Conservation (phyloP, 257 asterid genomes). For the Gentiana straminea region DNA sequence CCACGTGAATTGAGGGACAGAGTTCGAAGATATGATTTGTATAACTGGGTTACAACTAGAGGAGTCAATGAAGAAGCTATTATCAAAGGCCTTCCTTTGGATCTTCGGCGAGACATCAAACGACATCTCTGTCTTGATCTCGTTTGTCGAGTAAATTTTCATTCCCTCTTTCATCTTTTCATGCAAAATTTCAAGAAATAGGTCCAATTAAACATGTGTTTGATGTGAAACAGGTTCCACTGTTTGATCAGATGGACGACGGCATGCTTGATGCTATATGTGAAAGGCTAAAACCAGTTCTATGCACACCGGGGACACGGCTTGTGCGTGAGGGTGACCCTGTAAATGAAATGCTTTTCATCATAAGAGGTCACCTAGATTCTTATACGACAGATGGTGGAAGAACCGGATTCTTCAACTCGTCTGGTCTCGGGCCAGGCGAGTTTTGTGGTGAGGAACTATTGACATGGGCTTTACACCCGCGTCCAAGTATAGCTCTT, state of each 20-base stretch:
- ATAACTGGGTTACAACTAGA: slow-evolving; percentile 49
- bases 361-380: slow-evolving; percentile 54
- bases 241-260: slow-evolving; percentile 58
- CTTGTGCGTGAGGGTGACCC: slow-evolving; percentile 64
- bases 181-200: not conserved
- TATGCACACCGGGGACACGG: slow-evolving; percentile 38
- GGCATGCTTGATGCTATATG: slow-evolving; percentile 58
- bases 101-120: slow-evolving; percentile 61
- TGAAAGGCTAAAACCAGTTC: slow-evolving; percentile 44
- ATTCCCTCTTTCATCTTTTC: not conserved
- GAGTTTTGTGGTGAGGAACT: slow-evolving; percentile 74
- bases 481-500: slow-evolving; percentile 46
- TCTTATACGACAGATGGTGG: slow-evolving; percentile 67
- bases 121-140: slow-evolving; percentile 62
- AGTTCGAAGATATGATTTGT: slow-evolving; percentile 41
- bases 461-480: slow-evolving; percentile 55
- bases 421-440: slow-evolving; percentile 40
- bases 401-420: slow-evolving; percentile 51
- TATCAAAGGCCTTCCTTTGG: slow-evolving; percentile 39
- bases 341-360: slow-evolving; percentile 59
- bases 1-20: slow-evolving; percentile 48
- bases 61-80: slow-evolving; percentile 62
- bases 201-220: too few relatives aligned
- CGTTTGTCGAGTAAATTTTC: slow-evolving; percentile 48
- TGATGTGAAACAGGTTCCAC: slow-evolving; percentile 32